Evolutionary conservation across 2,329 filamentous ascomycete genomes (phyloP), one percentile per base, ranked within the genome.

Genomic region (Amauroascus verrucosus): DNA sequence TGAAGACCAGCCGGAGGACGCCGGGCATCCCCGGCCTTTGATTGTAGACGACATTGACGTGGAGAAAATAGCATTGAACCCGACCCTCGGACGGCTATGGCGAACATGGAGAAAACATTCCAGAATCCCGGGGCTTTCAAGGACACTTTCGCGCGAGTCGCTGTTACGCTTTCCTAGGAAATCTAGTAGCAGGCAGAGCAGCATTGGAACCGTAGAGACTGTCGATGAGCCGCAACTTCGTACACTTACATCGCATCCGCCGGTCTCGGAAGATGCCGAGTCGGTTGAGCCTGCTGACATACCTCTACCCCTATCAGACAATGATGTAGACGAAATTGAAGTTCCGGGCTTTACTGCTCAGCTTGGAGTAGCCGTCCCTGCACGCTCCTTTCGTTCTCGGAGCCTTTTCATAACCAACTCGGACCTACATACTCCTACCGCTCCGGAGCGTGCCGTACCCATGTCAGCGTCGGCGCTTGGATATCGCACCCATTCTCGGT

Each of bases 11-110:
- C 8, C 30, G 3, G 48, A 51, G 22, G 32, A 40, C 13, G 16
- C 16, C 38, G 82, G 87, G 57, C 11, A 2, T 24, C 20, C 11
- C 13, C 41, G 22, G 9, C 80, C 82, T 14, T 77, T 95, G 51
- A 75, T 90, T n/a, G 83, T 98, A 24, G 87, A 94, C 63, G 91
- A 97, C 63, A 74, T 82, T 52, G 93, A 98, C 65, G 88, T 96
- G 77, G 93, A 97, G 65, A 88, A 90, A 60, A 81, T 97, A 58
- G 91, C 91, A 6, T 76, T 97, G 56, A 94, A 95, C 65, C 80
- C 89, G 54, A 90, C 88, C 1, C 74, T 98, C 1, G 93, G 93
- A 18, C 79, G 90, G 47, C 75, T 97, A 41, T 98, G 93, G 93
- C 82, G 93, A 61, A 86, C 87, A 24, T 98, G 93, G 93, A 88